Conservation (phyloP, 163 green algal genomes). For the Chlorella variabilis region DNA sequence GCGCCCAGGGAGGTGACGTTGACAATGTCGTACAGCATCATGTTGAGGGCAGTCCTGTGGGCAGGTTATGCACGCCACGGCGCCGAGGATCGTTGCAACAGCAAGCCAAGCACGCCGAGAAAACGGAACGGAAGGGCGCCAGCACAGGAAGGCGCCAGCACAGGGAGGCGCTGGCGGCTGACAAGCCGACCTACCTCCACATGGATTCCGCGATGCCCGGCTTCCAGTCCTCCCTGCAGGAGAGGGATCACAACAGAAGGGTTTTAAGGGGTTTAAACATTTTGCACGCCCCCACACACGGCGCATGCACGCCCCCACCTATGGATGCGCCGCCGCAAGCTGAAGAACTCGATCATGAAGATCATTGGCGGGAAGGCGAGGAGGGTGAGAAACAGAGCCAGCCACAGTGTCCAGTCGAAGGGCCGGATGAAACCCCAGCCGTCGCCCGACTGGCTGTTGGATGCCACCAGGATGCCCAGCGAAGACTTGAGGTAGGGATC, state of each 20-base stretch:
- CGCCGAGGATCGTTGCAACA: too few species aligned
- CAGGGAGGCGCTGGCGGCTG: too few species aligned
- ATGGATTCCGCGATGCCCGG: slow-evolving; percentile 5
- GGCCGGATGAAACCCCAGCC: slow-evolving; percentile 8
- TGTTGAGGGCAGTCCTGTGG: not conserved
- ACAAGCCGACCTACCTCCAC: too few species aligned
- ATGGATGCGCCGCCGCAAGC: slow-evolving; percentile 11
- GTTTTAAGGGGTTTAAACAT: not conserved
- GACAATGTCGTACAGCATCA: slow-evolving; percentile 8
- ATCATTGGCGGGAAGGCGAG: slow-evolving; percentile 1
- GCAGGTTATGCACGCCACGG: too few species aligned
- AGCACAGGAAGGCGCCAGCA: too few species aligned
- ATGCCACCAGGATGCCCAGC: slow-evolving; percentile 11
- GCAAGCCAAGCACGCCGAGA: too few species aligned
- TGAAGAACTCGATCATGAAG: slow-evolving; percentile 8
- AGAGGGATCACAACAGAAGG: not conserved
- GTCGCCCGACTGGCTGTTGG: not conserved
- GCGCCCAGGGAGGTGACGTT: slow-evolving; percentile 7
- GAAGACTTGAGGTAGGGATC: not conserved
- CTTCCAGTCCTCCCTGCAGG: not conserved
- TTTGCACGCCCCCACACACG: not conserved
- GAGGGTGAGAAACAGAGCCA: slow-evolving; percentile 3
- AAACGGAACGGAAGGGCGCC: too few species aligned
- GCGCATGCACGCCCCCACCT: not conserved
- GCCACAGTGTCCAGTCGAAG: slow-evolving; percentile 17